Evolutionary conservation across 1,284 basidiomycete species (phyloP).

Genomic region (Coniophora puteana): DNA sequence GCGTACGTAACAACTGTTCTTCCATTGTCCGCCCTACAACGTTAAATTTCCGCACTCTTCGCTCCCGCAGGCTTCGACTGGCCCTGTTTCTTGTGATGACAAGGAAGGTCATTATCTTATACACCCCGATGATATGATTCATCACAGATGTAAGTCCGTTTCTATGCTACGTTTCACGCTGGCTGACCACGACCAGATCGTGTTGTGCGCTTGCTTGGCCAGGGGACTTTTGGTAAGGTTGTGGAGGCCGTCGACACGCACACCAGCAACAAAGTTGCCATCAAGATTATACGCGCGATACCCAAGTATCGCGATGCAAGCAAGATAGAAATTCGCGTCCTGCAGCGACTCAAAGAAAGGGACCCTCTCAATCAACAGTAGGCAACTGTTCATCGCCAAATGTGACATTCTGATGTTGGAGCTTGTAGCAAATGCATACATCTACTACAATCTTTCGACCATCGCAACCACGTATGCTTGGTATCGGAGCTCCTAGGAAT

Average conservation of each 20-base stretch:
- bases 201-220: conserved; percentile 87
- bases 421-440: conserved; percentile 92
- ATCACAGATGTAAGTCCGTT: conserved; percentile 66
- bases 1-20: conserved; percentile 42
- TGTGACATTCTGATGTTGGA: too few relatives aligned
- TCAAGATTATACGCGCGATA: conserved; percentile 98
- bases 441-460: conserved; percentile 92
- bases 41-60: too few relatives aligned
- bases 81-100: conserved; percentile 77
- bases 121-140: conserved; percentile 84
- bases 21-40: too few relatives aligned
- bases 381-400: too few relatives aligned
- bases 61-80: conserved; percentile 50
- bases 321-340: conserved; percentile 96
- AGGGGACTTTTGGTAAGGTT: conserved; percentile 99
- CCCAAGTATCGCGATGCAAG: conserved; percentile 98
- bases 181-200: conserved; percentile 58
- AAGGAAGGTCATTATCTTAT: conserved; percentile 96
- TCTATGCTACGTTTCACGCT: background rate
- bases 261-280: conserved; percentile 81
- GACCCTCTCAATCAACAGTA: conserved; percentile 91
- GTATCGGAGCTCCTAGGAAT: conserved; percentile 96
- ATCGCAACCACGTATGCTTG: conserved; percentile 96
- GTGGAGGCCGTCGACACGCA: conserved; percentile 89
- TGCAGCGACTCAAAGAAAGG: conserved; percentile 87